Base-by-base conservation (phyloP, 2,329 filamentous ascomycete genomes). In the Cladobotryum mycophilum region DNA sequence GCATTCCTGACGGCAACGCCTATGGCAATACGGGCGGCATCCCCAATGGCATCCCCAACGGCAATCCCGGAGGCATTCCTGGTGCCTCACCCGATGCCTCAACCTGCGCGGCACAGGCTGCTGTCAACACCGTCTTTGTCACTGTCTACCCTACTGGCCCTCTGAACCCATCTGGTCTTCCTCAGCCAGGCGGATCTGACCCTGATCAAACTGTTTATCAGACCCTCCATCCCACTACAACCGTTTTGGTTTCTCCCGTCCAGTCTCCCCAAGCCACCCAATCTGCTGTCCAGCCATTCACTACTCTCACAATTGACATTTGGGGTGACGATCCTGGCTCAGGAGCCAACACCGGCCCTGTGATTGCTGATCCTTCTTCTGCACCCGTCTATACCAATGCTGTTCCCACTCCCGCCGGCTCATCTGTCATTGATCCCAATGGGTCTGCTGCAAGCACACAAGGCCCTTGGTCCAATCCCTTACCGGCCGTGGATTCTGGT, bases 111-210 rank as follows among this genome's bases (percentile, higher is more conserved):
- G 52, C 66, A 38, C 59, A 67, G 51, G 61, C 61, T 7, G 70
- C 69, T 11, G 70, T 70, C 35, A 69, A 66, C 35, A 78, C 76
- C 37, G 67, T 78, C 53, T 74, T 76, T 56, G 62, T 79, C 55
- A 78, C 76, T 34, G 64, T 77, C 45, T 67, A 65, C 47, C 67
- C 70, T 13, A 61, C 64, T 51, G 61, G 57, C 41, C 54, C 65
- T 56, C 56, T 43, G 49, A 14, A 42, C 45, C 20, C 57, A 52
- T 41, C 52, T 45, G 41, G 47, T 42, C 50, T 30, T 17, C 47
- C 51, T 6, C 44, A 45, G 50, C 36, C 49, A 22, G 52, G 46
- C 15, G 53, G 38, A 17, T 51, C 52, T 47, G 56, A 49, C 41
- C 49, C 61, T 22, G 55, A 55, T 17, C 56, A 55, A 20, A 59